Evolutionary conservation across 306 rosid genomes (phyloP), one percentile per base, ranked within the genome.

Genomic region (Adenanthera pavonina): DNA sequence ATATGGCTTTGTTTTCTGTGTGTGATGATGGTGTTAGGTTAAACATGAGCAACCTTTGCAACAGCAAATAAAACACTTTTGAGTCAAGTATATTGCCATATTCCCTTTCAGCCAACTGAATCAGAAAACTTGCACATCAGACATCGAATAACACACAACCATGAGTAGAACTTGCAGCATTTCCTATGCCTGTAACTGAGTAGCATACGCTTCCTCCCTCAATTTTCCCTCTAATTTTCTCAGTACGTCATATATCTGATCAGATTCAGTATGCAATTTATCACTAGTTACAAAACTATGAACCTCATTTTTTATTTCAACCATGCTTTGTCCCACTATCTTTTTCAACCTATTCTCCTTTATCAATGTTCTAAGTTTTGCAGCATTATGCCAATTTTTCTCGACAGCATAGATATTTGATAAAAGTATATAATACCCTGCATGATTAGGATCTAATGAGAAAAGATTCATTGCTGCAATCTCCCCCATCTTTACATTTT

Each of bases 331-430:
- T 65, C 92, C 94, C 19, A 85, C 53, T 61, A 48, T 75, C 88
- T 83, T 92, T 87, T 91, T 91, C 90, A 91, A 78, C 75, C 83
- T 87, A 76, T 86, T 94, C 61, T 86, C 88, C 85, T 87, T 90
- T 72, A 94, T 67, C 78, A 81, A 19, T 74, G 71, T 78, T 83
- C 98, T 91, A 51, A 92, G 84, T 68, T 78, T 81, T 53, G 84
- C 87, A 48, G 85, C 90, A 86, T 83, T 86, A 57, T 90, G 85
- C 98, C 97, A 92, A 75, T 86, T 85, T 73, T 88, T 75, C 48
- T 87, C 93, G 78, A 75, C 81, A 64, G 91, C 90, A 78, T 91
- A 92, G 49, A 94, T 85, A 83, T 91, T 90, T 73, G 98, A 91
- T 36, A 92, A 54, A 69, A 91, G 85, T 85, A 86, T 74, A 70